Base-by-base conservation (phyloP, 2,329 filamentous ascomycete genomes). In the Botrytis fragariae region DNA sequence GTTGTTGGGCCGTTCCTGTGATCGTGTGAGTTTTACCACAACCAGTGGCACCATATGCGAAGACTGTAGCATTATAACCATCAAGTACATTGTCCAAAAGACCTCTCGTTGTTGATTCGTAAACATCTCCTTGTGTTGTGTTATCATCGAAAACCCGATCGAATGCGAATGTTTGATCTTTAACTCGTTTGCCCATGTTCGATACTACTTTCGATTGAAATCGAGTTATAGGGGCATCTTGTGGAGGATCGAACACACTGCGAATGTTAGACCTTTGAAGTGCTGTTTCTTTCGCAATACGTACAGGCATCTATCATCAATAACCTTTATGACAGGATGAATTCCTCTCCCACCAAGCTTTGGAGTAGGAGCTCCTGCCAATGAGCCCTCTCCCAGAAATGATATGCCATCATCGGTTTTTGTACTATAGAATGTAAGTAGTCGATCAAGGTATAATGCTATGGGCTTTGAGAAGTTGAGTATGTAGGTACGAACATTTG, bases 11-110 rank as follows among this genome's bases (percentile, higher is more conserved):
- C 0, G 95, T 98, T 77, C 96, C 96, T 4, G 92, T 94, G 80
- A 99, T 99, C 16, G 96, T 99, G 82, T 99, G 96, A 37, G 96
- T 99, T 85, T 99, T 99, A 83, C 96, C 96, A 83, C 96, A 99
- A 57, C 96, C 96, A 0, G 96, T 99, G 57, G 96, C 96, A 78
- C 96, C 96, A 82, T 99, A 99, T 68, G 96, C 96, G 82, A 99
- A 99, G 7, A 99, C 96, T 0, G 96, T 99, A 65, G 96, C 96
- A 85, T 99, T 99, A 86, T 98, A 99, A 77, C 96, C 96, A 78
- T 99, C 95, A 74, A 99, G 87, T 25, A 99, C 95, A 81, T 92
- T 98, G 82, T 98, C 95, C 75, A 99, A 88, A n/a, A 99, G 88
- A 72, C 86, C 89, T 82, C 92, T 93, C 2, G 95, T 97, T 0